phyloP scores from a whole-genome alignment of 768 basidiomycete species.

The Boletus fagicola region DNA sequence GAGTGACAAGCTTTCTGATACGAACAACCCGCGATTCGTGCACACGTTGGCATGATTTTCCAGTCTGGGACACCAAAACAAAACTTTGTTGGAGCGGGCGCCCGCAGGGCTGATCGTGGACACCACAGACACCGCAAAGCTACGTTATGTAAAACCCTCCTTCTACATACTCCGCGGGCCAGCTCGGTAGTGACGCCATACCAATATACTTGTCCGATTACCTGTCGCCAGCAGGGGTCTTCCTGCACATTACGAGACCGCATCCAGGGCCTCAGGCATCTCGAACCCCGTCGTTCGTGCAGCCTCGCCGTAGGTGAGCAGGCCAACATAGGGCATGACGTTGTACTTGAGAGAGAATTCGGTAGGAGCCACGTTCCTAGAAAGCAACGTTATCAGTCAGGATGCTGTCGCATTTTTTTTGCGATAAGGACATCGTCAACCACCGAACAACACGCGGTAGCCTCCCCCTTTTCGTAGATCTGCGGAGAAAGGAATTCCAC shows the following conservation, averaged over 20 bases:
- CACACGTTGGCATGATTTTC: neutral
- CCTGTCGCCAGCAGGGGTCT: neutral
- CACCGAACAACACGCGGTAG: slow-evolving; percentile 19
- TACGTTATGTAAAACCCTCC: slow-evolving; percentile 20
- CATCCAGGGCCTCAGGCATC: slow-evolving; percentile 34
- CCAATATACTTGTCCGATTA: neutral
- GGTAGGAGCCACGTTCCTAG: slow-evolving; percentile 64
- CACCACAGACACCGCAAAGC: slow-evolving; percentile 14
- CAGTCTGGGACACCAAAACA: slow-evolving; percentile 2
- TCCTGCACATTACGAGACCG: slow-evolving; percentile 23
- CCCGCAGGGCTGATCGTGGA: slow-evolving; percentile 6
- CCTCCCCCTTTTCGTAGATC: slow-evolving; percentile 7
- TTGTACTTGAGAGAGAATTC: slow-evolving; percentile 82
- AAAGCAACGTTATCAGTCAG: slow-evolving; percentile 19
- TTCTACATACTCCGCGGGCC: slow-evolving; percentile 18
- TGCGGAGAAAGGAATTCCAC: neutral
- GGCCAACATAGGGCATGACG: slow-evolving; percentile 85
- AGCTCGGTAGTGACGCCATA: slow-evolving; percentile 15
- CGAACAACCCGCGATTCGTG: slow-evolving; percentile 6
- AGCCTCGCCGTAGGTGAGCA: slow-evolving; percentile 76
- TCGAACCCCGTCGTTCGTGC: slow-evolving; percentile 42
- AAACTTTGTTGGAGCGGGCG: slow-evolving; percentile 1
- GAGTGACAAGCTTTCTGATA: slow-evolving; percentile 26
- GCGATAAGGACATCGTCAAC: slow-evolving; percentile 17
- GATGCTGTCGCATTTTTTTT: slow-evolving; percentile 1